Conservation (phyloP, 1,284 basidiomycete species). For the Ceratobasidium sp. region DNA sequence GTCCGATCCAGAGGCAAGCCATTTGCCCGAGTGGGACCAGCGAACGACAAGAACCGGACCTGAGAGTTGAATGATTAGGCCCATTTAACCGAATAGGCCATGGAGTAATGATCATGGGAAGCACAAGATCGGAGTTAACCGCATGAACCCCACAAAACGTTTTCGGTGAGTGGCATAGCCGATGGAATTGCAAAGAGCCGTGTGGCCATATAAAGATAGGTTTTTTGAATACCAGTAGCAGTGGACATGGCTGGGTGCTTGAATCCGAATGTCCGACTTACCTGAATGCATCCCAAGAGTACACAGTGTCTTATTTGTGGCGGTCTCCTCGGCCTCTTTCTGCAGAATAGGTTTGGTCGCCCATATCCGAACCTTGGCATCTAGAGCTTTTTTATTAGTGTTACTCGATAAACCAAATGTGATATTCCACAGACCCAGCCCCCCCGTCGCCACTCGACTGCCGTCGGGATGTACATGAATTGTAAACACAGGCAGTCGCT, state of each 20-base stretch:
- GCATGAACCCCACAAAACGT: no score
- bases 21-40: constrained; percentile 94
- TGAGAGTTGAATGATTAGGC: constrained; percentile 41
- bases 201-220: neutral
- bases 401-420: neutral
- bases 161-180: neutral
- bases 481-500: constrained; percentile 88
- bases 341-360: constrained; percentile 91
- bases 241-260: no score
- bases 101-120: no score
- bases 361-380: constrained; percentile 97
- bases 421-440: constrained; percentile 58
- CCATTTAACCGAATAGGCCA: neutral
- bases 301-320: constrained; percentile 83
- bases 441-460: constrained; percentile 94
- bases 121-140: no score
- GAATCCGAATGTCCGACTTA: constrained; percentile 42
- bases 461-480: constrained; percentile 95
- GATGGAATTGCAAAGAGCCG: neutral
- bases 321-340: constrained; percentile 71
- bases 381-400: constrained; percentile 49
- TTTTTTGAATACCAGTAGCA: no score
- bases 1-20: constrained; percentile 95
- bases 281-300: constrained; percentile 93
- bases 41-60: constrained; percentile 92